Evolutionary conservation across 305 asterid species (phyloP).

Genomic region (Caryopteris hybrid): DNA sequence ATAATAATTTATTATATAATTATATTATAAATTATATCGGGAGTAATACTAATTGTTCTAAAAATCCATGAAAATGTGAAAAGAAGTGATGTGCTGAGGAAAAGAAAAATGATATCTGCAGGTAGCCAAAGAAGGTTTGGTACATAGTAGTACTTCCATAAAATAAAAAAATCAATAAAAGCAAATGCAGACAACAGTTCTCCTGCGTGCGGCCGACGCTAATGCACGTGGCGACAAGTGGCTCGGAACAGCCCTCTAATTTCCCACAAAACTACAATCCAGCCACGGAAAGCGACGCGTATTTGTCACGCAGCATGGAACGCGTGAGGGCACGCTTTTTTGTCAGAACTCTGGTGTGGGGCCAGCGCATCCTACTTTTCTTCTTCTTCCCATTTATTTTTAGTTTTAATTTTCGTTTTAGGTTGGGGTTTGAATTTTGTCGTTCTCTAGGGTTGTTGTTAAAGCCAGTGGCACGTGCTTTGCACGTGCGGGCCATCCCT

Average conservation of each 20-base stretch:
- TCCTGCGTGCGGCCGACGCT: constrained; percentile 51
- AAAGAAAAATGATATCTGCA: neutral
- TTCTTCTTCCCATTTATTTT: too few relatives aligned
- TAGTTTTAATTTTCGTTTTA: too few relatives aligned
- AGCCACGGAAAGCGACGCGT: constrained; percentile 32
- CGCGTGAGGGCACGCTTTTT: constrained; percentile 35
- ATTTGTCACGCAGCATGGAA: constrained; percentile 31
- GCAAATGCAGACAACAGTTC: neutral
- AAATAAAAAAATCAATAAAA: neutral
- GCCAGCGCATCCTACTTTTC: neutral
- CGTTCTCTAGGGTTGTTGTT: constrained; percentile 5
- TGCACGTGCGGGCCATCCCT: constrained; percentile 9
- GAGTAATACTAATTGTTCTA: too few relatives aligned
- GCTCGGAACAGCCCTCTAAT: constrained; percentile 22
- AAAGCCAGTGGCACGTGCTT: constrained; percentile 6
- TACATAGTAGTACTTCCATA: constrained; percentile 4
- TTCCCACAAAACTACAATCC: neutral
- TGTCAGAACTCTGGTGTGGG: constrained; percentile 30
- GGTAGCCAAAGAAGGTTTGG: constrained; percentile 19
- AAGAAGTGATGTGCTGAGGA: too few relatives aligned
- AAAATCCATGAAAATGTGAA: too few relatives aligned
- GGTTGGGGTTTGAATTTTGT: constrained; percentile 10
- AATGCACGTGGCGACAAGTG: constrained; percentile 39
- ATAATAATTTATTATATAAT: too few relatives aligned
- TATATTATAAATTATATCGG: too few relatives aligned